Conservation (phyloP, 257 asterid genomes). For the Solanum piurae region DNA sequence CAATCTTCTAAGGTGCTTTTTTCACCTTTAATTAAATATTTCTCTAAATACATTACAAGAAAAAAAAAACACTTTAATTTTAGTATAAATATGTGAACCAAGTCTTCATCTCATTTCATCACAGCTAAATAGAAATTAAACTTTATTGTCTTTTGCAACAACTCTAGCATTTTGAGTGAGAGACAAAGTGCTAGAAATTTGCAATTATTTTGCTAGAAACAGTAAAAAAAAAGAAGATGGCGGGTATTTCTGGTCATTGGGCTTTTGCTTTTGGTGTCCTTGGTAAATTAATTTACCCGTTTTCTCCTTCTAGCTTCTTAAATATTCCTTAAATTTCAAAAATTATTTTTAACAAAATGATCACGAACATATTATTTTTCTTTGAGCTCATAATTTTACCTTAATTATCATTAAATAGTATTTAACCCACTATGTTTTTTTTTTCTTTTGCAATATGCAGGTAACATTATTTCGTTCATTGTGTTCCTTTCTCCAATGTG, state of each 20-base stretch:
- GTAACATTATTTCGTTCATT: constrained; percentile 51
- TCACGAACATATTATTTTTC: background rate
- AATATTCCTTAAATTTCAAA: background rate
- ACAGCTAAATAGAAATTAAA: background rate
- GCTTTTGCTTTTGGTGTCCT: constrained; percentile 43
- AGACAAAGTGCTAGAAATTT: background rate
- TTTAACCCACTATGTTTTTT: background rate
- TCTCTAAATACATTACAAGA: background rate
- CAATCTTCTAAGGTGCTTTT: background rate
- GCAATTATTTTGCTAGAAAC: background rate
- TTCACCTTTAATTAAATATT: background rate
- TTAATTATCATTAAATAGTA: background rate
- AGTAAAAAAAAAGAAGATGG: background rate
- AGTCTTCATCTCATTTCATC: background rate
- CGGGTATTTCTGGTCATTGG: constrained; percentile 7
- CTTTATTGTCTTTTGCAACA: background rate
- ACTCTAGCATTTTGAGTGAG: background rate
- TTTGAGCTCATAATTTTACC: background rate
- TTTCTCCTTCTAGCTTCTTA: background rate
- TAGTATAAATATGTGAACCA: background rate
- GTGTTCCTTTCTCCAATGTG: constrained; percentile 61
- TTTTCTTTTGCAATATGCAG: constrained; percentile 11
- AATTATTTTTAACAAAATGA: background rate
- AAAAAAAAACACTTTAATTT: background rate
- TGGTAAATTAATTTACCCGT: constrained; percentile 7